These are phyloP conservation scores for Cyclotella choctawhatcheeana DNA, from an alignment of 108 stramenopile species.

Conservation along the genomic window DNA sequence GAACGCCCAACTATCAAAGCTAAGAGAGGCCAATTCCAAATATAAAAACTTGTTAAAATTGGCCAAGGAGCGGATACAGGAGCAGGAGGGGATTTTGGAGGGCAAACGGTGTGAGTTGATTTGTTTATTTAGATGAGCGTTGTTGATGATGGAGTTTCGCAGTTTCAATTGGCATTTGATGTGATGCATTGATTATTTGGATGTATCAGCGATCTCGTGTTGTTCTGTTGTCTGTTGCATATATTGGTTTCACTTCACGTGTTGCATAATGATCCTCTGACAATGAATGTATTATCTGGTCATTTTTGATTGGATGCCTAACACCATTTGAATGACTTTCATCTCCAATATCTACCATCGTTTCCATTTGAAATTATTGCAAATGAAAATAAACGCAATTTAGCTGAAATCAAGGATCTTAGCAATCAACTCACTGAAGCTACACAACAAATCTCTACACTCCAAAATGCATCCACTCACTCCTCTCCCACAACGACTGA, in stretches of 20 bases:
- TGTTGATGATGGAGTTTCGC: neutral
- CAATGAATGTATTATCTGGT: too few species aligned
- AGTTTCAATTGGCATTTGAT: neutral
- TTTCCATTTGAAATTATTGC: neutral
- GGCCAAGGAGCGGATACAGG: constrained; percentile 88
- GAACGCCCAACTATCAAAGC: constrained; percentile 62
- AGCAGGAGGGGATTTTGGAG: constrained; percentile 81
- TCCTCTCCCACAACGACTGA: constrained; percentile 21
- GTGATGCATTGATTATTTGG: neutral
- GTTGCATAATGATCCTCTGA: too few species aligned
- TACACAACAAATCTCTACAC: constrained; percentile 41
- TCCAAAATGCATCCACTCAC: constrained; percentile 20
- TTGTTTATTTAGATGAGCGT: neutral
- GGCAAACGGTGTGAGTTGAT: constrained; percentile 49
- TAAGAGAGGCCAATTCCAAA: constrained; percentile 85
- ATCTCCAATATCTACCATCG: neutral
- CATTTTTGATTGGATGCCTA: neutral
- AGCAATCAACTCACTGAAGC: constrained; percentile 34
- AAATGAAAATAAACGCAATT: too few species aligned
- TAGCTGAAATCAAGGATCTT: constrained; percentile 42
- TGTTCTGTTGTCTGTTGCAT: too few species aligned
- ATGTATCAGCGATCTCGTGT: constrained; percentile 1
- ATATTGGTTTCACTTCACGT: too few species aligned
- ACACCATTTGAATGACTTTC: neutral
- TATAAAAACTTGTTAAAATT: constrained; percentile 88